Evolutionary conservation across 805 yeast species (phyloP), one percentile per base, ranked within the genome.

Genomic region (Kodamaea fukazawae): DNA sequence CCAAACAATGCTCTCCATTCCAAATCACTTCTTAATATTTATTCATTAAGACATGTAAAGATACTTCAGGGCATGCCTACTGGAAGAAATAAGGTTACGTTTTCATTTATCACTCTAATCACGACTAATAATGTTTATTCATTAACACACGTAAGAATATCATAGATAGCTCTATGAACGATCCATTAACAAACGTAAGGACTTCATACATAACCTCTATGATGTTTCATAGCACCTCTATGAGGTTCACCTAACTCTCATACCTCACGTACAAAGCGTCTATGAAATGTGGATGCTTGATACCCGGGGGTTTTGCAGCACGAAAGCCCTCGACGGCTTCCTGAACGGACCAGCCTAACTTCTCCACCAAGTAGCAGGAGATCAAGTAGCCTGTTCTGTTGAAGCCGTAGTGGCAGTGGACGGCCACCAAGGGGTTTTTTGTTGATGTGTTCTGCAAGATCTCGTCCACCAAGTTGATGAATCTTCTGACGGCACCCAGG

Each of bases 341-440:
- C 27, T 65, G 63, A 2, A 83, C 86, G 3, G 70, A 52, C 76
- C 83, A 76, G 0, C 79, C 79, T 23, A 76, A 57, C 37, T 62
- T 64, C 51, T 82, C 87, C 16, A 85, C 70, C 51, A 84, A 62
- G 54, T 79, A 85, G 51, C 85, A 76, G 53, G 86, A 80, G 13
- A 84, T 76, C 36, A 85, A 67, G 50, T 78, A 84, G 2, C 93
- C 91, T 0, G 91, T 84, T 41, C 91, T 65, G 56, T 84, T 84
- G 60, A 83, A 86, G 4, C 91, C 93, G 54, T 84, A 84, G 56
- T 84, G 93, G 54, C 93, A 84, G 57, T 85, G 93, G 6, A 85
- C 83, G 0, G 75, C 87, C 5, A 82, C 62, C 17, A 69, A 59
- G 4, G 76, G 76, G 12, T 49, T 40, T 14, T 48, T 48, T 12